These are phyloP conservation scores for Cladosporium sp. DNA, from an alignment of 2,329 filamentous ascomycete species.

Conservation along the genomic window DNA sequence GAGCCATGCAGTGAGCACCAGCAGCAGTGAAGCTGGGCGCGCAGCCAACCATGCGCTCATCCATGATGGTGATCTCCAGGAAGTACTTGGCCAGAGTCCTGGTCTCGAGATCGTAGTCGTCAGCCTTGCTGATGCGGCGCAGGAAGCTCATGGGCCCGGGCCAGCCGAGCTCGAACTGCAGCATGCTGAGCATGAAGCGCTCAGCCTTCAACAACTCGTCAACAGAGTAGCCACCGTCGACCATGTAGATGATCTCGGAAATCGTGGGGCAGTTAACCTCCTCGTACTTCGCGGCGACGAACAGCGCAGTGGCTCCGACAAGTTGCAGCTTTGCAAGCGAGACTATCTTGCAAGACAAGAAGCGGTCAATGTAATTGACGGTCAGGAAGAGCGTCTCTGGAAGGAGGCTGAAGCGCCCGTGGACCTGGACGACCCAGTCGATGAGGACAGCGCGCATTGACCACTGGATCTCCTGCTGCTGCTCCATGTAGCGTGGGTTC, in stretches of 20 bases:
- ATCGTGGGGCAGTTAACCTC: constrained; percentile 98
- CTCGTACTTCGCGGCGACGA: constrained; percentile 96
- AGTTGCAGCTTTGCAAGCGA: constrained; percentile 94
- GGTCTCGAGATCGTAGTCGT: constrained; percentile 95
- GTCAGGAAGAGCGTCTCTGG: constrained; percentile 94
- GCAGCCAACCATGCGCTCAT: constrained; percentile 91
- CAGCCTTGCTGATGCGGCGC: constrained; percentile 93
- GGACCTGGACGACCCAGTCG: constrained; percentile 97
- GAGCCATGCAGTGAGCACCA: constrained; percentile 87
- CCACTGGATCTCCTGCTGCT: constrained; percentile 97
- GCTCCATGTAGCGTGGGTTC: constrained; percentile 93
- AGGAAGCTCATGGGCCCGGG: constrained; percentile 99
- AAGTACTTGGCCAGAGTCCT: constrained; percentile 97
- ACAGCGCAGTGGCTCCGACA: constrained; percentile 91
- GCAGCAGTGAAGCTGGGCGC: constrained; percentile 89
- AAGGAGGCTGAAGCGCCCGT: constrained; percentile 83
- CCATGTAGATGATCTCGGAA: constrained; percentile 96
- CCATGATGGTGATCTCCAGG: constrained; percentile 94
- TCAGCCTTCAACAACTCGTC: constrained; percentile 97
- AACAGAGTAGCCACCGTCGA: constrained; percentile 82
- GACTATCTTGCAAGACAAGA: constrained; percentile 90
- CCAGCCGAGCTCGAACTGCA: constrained; percentile 93
- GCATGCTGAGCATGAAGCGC: constrained; percentile 96
- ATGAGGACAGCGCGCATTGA: constrained; percentile 96
- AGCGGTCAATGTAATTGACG: constrained; percentile 96